Base-by-base conservation (phyloP, 208 protist genomes). In the Crithidia expoeki region DNA sequence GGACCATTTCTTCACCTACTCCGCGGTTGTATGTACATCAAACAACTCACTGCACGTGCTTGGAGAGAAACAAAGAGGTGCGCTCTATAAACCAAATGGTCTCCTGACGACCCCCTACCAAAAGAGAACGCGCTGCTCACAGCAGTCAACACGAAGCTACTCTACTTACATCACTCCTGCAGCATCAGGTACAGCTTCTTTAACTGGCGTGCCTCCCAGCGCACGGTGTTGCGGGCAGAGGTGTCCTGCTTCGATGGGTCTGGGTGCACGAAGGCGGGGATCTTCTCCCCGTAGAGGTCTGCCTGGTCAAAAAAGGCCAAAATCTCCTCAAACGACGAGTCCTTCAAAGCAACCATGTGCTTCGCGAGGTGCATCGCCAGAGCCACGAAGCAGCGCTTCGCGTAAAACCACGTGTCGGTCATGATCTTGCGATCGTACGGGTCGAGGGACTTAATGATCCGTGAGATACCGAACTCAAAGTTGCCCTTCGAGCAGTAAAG, bases 401-500 rank as follows among this genome's bases (percentile, higher is more conserved):
- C 93, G 76, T 99, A 99, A 79, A 98, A 98, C 96, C 97, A 99
- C 30, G 97, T 99, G 84, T 98, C 95, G 0, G 94, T 97, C 94
- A 98, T 97, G 53, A 98, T 95, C 80, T 98, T 99, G 56, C 95
- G 92, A 51, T 97, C 86, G 75, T 98, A 98, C 12, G 97, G 97
- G 71, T 99, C 97, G 28, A 99, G 87, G 16, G 94, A 97, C 78
- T 98, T 99, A 68, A 99, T 98, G 52, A 99, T 94, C 62, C 97
- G 92, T 10, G 88, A 95, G 67, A 99, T 98, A 68, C 98, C 98
- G 75, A 99, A 99, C 80, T 99, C 97, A 80, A 97, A 98, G 75
- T 98, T 97, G 38, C 95, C 96, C 82, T 99, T 99, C 19, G 96
- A 94, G 84, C 98, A 99, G 85, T 99, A 99, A n/a, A 99, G 86